These are phyloP conservation scores for Shiraia sp. DNA, from an alignment of 2,329 filamentous ascomycete species.

Conservation along the genomic window DNA sequence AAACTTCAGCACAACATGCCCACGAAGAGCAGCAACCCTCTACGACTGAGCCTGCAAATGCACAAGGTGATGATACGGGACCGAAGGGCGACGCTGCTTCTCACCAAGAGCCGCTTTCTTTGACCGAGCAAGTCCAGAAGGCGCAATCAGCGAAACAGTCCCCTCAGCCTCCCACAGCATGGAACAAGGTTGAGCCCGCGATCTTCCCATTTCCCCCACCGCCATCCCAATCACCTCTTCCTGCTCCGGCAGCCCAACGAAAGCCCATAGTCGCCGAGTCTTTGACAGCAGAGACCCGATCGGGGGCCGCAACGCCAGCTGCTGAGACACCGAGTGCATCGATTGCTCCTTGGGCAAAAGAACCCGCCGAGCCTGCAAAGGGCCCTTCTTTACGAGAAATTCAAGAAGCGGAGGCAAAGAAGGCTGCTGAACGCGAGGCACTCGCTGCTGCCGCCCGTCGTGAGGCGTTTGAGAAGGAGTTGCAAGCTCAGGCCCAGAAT, in stretches of 20 bases:
- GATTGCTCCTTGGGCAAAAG: conserved; percentile 93
- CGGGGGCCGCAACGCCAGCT: conserved; percentile 76
- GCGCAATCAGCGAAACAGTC: conserved; percentile 65
- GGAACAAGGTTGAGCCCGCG: conserved; percentile 67
- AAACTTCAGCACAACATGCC: conserved; percentile 22
- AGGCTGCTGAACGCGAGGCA: conserved; percentile 87
- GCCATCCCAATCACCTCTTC: conserved; percentile 77
- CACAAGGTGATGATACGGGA: conserved; percentile 19
- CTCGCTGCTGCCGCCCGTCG: conserved; percentile 76
- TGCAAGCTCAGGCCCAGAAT: conserved; percentile 64
- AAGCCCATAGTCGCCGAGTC: conserved; percentile 83
- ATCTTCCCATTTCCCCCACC: conserved; percentile 79
- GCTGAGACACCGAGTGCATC: conserved; percentile 69
- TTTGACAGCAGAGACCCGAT: conserved; percentile 66
- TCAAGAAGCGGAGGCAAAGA: conserved; percentile 91
- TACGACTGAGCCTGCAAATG: conserved; percentile 21
- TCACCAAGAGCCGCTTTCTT: conserved; percentile 63
- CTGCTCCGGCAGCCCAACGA: conserved; percentile 86
- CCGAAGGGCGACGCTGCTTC: conserved; percentile 7
- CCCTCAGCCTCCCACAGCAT: conserved; percentile 58
- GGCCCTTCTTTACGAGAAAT: conserved; percentile 95
- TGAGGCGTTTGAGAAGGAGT: conserved; percentile 78
- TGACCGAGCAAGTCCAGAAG: conserved; percentile 85
- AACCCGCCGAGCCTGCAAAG: conserved; percentile 71
- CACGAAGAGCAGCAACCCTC: conserved; percentile 24